Evolutionary conservation across 1,284 basidiomycete species (phyloP).

Genomic region (Trametes sp.): DNA sequence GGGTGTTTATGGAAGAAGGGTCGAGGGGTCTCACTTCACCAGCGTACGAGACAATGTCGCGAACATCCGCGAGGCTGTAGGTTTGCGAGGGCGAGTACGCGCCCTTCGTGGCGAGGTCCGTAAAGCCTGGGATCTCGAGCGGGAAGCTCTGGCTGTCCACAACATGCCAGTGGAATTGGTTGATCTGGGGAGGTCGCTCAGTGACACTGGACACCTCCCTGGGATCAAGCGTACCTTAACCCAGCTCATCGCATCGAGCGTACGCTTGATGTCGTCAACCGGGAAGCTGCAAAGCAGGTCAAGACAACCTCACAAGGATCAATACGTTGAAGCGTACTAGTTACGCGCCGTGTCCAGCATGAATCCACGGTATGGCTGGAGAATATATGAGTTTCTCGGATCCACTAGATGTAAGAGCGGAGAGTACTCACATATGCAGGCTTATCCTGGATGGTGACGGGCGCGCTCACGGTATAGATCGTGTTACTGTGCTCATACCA

Average conservation of each 20-base stretch:
- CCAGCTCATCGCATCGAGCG: constrained; percentile 86
- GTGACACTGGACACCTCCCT: constrained; percentile 6
- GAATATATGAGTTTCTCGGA: background rate
- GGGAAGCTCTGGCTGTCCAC: constrained; percentile 84
- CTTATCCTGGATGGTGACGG: constrained; percentile 65
- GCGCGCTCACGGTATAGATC: constrained; percentile 67
- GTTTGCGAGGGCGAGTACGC: constrained; percentile 67
- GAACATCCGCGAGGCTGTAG: constrained; percentile 70
- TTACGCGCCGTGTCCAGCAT: constrained; percentile 83
- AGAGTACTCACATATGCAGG: constrained; percentile 64
- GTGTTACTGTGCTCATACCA: constrained; percentile 63
- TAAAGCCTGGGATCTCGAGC: constrained; percentile 66
- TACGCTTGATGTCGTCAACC: constrained; percentile 70
- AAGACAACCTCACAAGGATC: background rate
- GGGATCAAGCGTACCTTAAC: constrained; percentile 67
- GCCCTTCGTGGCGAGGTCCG: constrained; percentile 69
- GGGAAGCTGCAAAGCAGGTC: constrained; percentile 58
- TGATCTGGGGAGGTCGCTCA: constrained; percentile 53
- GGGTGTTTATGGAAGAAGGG: background rate
- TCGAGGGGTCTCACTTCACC: constrained; percentile 59
- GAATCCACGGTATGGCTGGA: constrained; percentile 79
- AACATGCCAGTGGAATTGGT: constrained; percentile 84
- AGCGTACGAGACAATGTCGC: constrained; percentile 74
- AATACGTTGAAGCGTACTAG: constrained; percentile 48
- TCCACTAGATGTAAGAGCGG: background rate